Evolutionary conservation across 495 filamentous ascomycete genomes (phyloP), one percentile per base, ranked within the genome.

Genomic region (Penicillium coprophilum): DNA sequence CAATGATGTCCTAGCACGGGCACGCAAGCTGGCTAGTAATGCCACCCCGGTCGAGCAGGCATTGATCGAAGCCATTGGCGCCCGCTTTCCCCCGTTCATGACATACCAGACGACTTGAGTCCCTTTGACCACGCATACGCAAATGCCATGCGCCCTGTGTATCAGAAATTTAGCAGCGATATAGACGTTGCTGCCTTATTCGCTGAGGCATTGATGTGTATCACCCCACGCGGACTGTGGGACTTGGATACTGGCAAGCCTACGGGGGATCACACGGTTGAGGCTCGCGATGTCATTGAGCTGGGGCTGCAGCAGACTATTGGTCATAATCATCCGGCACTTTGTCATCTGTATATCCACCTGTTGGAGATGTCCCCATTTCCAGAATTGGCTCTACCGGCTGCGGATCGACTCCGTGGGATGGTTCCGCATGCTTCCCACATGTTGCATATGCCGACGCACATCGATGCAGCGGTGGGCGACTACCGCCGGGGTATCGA

Each of bases 401-500:
- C 48, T 51, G 48, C 48, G 12, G 48, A 51, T 51, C 34, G 34
- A 19, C 32, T 51, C 1, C 48, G 48, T 13, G 34, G 23, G 1
- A 12, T 51, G 19, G 34, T 51, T n/a, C 48, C 48, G 20, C 15
- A 51, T 5, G 48, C 34, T 40, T 39, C 34, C 4, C 48, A 51
- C 7, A 28, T 51, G 21, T 28, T 40, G 1, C 48, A 51, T 19
- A 51, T 51, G 48, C 34, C 48, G 7, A 51, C 34, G 12, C 48
- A 51, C 11, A 39, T 51, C 11, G 48, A 51, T 51, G 23, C n/a
- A 0, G 34, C 34, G 1, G 15, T 39, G 2, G 48, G 48, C 9
- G 46, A 48, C 28, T 48, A 48, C 11, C 46, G 46, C 17, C 46
- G 28, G 19, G 46, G 46, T 48, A 6, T 48, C n/a, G 46, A 48